Percentiles rank a stretch among this genome's conserved stretches.
Conservation (phyloP, 2,329 filamentous ascomycete species). For the Aspergillus hiratsukae region DNA sequence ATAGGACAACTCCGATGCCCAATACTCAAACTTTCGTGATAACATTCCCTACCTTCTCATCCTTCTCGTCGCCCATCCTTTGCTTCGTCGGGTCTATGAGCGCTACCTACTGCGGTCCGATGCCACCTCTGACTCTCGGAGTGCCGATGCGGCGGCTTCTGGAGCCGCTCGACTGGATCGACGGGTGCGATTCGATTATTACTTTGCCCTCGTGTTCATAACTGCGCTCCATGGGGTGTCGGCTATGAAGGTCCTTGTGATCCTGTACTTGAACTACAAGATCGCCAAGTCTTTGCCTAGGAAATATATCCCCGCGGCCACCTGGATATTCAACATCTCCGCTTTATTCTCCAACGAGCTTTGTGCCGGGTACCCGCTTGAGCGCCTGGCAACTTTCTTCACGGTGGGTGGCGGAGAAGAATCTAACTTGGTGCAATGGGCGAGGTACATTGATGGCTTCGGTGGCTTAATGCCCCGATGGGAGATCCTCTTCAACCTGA, state of each 20-base stretch:
- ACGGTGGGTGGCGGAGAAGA: conserved; percentile 35
- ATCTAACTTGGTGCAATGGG: conserved; percentile 55
- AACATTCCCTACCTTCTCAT: conserved; percentile 78
- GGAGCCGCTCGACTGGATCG: conserved; percentile 60
- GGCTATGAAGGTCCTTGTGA: conserved; percentile 71
- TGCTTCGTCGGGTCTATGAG: conserved; percentile 71
- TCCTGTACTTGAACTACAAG: conserved; percentile 76
- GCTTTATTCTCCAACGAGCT: conserved; percentile 89
- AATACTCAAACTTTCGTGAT: conserved; percentile 78
- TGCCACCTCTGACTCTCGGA: conserved; percentile 18
- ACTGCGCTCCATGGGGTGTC: conserved; percentile 79
- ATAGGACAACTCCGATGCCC: conserved; percentile 81
- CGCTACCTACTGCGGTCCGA: conserved; percentile 43
- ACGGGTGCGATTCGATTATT: conserved; percentile 75
- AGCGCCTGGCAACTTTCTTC: conserved; percentile 55
- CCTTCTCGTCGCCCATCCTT: conserved; percentile 72
- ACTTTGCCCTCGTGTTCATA: conserved; percentile 76
- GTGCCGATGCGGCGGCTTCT: conserved; percentile 17
- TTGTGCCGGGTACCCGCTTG: conserved; percentile 69
- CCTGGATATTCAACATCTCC: conserved; percentile 85
- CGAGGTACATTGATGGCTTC: conserved; percentile 68
- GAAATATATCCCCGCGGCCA: conserved; percentile 65
- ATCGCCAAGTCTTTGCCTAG: conserved; percentile 70
- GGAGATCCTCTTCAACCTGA: conserved; percentile 98
- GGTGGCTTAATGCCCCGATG: conserved; percentile 83